Percentiles rank a stretch among this genome's conserved stretches.
Conservation (phyloP, 2,329 filamentous ascomycete species). For the Fusarium sp. region DNA sequence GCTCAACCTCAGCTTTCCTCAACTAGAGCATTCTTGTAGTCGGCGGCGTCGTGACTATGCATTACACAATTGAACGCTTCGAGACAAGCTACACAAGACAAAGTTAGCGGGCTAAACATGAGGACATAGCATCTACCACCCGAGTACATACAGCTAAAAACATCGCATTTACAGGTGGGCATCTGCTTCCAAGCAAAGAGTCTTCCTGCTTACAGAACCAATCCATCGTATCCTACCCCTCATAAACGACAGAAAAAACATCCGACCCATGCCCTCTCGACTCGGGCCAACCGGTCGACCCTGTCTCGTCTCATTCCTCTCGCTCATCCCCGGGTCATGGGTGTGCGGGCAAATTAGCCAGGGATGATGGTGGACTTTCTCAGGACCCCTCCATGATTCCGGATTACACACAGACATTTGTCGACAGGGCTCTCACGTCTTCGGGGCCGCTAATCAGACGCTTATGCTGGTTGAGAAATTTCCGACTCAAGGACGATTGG, state of each 20-base stretch:
- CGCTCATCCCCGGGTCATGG: slow-evolving; percentile 39
- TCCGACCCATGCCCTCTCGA: slow-evolving; percentile 9
- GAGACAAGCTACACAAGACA: slow-evolving; percentile 21
- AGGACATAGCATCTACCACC: slow-evolving; percentile 32
- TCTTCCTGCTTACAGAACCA: slow-evolving; percentile 34
- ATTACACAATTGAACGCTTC: slow-evolving; percentile 26
- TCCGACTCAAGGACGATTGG: slow-evolving; percentile 13
- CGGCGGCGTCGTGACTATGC: slow-evolving; percentile 9
- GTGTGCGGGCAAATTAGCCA: slow-evolving; percentile 40
- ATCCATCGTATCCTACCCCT: slow-evolving; percentile 35
- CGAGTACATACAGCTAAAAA: slow-evolving; percentile 13
- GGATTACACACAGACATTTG: slow-evolving; percentile 8
- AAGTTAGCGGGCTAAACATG: slow-evolving; percentile 15
- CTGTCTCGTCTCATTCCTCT: slow-evolving; percentile 32
- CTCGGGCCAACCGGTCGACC: slow-evolving; percentile 29
- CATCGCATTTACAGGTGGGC: slow-evolving; percentile 15
- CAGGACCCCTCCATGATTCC: slow-evolving; percentile 5
- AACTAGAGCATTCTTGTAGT: slow-evolving; percentile 14
- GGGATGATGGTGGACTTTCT: slow-evolving; percentile 33
- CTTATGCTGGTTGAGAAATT: slow-evolving; percentile 31
- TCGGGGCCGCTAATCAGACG: slow-evolving; percentile 19
- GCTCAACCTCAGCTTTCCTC: slow-evolving; percentile 16
- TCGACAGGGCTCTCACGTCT: not conserved
- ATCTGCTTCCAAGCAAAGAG: slow-evolving; percentile 5
- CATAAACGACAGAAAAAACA: slow-evolving; percentile 18